Percentiles rank a stretch among this genome's conserved stretches.
phyloP scores from a whole-genome alignment of 23 red algal species.

The Gracilaria domingensis region DNA sequence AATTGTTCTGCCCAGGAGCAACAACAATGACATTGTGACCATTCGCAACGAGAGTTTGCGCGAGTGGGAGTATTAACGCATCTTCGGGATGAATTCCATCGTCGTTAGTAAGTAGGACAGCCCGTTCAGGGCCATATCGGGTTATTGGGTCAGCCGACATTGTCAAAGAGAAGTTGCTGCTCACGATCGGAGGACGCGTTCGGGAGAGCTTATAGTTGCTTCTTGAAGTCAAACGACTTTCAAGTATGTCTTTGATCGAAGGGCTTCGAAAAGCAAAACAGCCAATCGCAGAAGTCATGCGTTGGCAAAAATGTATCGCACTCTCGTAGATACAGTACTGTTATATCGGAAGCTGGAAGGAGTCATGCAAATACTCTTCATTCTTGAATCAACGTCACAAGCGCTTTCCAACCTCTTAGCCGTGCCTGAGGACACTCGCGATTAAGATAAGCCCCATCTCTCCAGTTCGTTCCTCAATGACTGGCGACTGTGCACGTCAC shows the following conservation, averaged over 20 bases:
- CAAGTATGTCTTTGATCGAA: not conserved
- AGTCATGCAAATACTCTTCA: too few species aligned
- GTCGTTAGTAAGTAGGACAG: conserved; percentile 94
- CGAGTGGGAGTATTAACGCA: conserved; percentile 76
- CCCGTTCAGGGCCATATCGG: conserved; percentile 31
- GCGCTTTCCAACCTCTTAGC: too few species aligned
- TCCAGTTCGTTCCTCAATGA: too few species aligned
- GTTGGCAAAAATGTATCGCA: not conserved
- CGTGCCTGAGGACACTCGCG: too few species aligned
- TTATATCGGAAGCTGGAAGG: too few species aligned
- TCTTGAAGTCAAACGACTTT: not conserved
- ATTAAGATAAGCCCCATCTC: too few species aligned
- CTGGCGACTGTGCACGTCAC: too few species aligned
- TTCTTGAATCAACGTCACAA: too few species aligned
- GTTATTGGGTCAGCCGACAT: not conserved
- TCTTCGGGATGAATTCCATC: conserved; percentile 86
- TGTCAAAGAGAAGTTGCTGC: not conserved
- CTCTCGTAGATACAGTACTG: too few species aligned
- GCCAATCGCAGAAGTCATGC: not conserved
- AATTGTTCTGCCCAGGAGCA: conserved; percentile 88
- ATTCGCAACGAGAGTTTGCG: conserved; percentile 7
- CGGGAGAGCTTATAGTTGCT: not conserved
- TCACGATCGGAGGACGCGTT: not conserved
- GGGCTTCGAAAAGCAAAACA: not conserved
- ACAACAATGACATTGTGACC: conserved; percentile 82